Evolutionary conservation across 2,329 filamentous ascomycete species (phyloP).

Genomic region (Sporothrix pallida): DNA sequence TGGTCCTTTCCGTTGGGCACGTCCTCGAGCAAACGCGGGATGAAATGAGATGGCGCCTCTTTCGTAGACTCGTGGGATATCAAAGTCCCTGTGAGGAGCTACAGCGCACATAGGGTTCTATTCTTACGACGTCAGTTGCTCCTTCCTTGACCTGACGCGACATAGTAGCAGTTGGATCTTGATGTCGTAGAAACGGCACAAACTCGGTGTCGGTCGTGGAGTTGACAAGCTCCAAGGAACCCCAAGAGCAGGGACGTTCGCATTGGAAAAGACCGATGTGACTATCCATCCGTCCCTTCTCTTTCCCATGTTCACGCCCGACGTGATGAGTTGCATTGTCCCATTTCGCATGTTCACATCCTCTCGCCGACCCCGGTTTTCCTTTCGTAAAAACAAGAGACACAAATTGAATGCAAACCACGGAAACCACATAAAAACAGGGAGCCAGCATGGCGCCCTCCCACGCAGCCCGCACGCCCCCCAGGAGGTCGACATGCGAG

Average conservation of each 20-base stretch:
- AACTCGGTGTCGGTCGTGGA: conserved; percentile 1
- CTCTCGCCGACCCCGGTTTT: not conserved
- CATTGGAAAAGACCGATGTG: not conserved
- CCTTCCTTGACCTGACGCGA: not conserved
- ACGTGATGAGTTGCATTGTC: not conserved
- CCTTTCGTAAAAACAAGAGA: conserved; percentile 23
- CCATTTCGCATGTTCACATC: not conserved
- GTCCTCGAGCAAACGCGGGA: not conserved
- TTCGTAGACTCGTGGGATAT: not conserved
- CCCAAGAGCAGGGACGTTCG: not conserved
- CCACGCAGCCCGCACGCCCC: conserved; percentile 1
- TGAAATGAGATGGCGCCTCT: not conserved
- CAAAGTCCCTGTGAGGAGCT: not conserved
- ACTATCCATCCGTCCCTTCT: not conserved
- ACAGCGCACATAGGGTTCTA: not conserved
- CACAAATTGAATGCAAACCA: not conserved
- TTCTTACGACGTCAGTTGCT: not conserved
- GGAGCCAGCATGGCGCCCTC: not conserved
- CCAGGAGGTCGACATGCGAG: conserved; percentile 2
- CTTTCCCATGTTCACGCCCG: not conserved
- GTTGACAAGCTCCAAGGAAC: not conserved
- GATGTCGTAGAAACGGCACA: not conserved
- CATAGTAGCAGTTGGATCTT: not conserved
- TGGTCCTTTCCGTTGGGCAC: not conserved
- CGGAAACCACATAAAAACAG: not conserved